Conservation (phyloP, 257 asterid genomes). For the Mitragyna speciosa region DNA sequence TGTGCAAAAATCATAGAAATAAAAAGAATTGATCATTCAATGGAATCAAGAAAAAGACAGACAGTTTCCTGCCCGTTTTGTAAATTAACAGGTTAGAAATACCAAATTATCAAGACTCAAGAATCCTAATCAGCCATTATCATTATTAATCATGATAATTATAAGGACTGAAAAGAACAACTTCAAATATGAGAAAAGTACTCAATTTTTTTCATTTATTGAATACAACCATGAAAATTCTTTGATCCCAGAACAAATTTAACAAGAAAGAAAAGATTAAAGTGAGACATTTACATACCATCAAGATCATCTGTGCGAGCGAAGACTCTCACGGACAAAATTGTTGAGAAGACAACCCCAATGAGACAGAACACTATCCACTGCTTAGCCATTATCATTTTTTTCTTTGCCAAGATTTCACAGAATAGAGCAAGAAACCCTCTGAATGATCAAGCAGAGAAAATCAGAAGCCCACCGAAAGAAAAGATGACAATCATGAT, state of each 20-base stretch:
- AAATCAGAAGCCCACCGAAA: slow-evolving; percentile 9
- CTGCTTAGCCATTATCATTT: slow-evolving; percentile 39
- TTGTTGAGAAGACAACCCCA: slow-evolving; percentile 30
- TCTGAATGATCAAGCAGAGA: slow-evolving; percentile 23
- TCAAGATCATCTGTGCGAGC: slow-evolving; percentile 57
- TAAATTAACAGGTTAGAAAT: not conserved
- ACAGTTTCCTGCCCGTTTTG: not conserved
- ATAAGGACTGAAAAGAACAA: not conserved
- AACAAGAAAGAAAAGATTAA: slow-evolving; percentile 1
- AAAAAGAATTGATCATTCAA: too few relatives aligned
- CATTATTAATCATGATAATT: not conserved
- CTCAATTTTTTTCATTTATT: not conserved
- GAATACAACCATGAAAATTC: not conserved
- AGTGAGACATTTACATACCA: slow-evolving; percentile 36
- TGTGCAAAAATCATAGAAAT: not conserved
- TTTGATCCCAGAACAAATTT: not conserved
- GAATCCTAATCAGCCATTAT: not conserved
- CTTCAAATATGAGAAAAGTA: not conserved
- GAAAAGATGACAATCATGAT: not conserved
- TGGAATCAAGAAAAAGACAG: not conserved
- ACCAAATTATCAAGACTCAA: not conserved
- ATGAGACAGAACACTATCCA: slow-evolving; percentile 24
- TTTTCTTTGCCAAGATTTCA: slow-evolving; percentile 2
- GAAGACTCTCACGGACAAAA: slow-evolving; percentile 37
- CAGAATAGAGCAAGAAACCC: slow-evolving; percentile 5